Conservation (phyloP, 2,329 filamentous ascomycete genomes). For the Aureobasidium sp. region DNA sequence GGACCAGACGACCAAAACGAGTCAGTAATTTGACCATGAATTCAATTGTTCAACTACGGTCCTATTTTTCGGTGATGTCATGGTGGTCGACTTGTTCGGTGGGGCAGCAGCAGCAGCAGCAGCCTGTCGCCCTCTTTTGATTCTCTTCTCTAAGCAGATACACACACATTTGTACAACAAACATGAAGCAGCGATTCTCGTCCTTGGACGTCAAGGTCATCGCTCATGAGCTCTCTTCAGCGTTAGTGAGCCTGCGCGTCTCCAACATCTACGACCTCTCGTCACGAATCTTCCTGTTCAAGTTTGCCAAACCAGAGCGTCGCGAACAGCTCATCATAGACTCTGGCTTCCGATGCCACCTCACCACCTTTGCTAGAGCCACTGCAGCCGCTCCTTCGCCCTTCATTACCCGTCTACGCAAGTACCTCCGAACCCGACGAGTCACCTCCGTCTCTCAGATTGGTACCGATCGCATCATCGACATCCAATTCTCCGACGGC, state of each 20-base stretch:
- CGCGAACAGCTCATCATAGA: constrained; percentile 90
- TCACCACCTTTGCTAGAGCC: constrained; percentile 83
- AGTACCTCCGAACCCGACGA: constrained; percentile 78
- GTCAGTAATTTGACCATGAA: neutral
- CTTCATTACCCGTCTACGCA: constrained; percentile 80
- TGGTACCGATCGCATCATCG: constrained; percentile 87
- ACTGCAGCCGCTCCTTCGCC: constrained; percentile 76
- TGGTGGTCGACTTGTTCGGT: neutral
- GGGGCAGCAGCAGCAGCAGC: constrained; percentile 2
- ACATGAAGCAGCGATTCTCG: constrained; percentile 73
- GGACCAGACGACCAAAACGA: neutral
- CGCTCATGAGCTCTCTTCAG: constrained; percentile 78
- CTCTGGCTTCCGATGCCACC: constrained; percentile 89
- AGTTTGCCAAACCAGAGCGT: constrained; percentile 83
- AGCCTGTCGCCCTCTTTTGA: neutral
- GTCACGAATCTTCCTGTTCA: constrained; percentile 90
- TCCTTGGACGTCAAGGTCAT: constrained; percentile 86
- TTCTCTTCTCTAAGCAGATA: neutral
- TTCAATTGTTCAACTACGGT: neutral
- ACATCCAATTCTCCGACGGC: constrained; percentile 89
- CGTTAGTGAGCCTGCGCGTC: constrained; percentile 70
- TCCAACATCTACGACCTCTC: constrained; percentile 95
- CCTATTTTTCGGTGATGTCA: constrained; percentile 15
- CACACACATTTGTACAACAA: neutral
- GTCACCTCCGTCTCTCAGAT: constrained; percentile 77